A percentile compares a stretch with the other conserved stretches of the same genome.
Evolutionary conservation across 768 basidiomycete species (phyloP).

Genomic region (Tulasnella sp.): DNA sequence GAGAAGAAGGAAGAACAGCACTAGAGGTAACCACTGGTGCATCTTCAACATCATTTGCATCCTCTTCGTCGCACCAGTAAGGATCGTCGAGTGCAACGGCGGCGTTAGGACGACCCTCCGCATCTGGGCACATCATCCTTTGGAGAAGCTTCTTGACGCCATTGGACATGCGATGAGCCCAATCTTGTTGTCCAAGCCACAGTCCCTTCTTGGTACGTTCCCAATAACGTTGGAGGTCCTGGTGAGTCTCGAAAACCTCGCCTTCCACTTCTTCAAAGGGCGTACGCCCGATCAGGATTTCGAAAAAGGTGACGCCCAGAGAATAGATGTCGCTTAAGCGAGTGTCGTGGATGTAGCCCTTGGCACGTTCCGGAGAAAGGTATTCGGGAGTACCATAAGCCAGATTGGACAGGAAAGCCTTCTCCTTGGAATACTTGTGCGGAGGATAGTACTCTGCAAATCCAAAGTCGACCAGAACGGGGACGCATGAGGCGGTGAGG

Average conservation of each 20-base stretch:
- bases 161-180: slow-evolving; percentile 48
- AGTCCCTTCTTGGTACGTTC: slow-evolving; percentile 60
- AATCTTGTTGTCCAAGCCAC: slow-evolving; percentile 60
- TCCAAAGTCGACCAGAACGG: slow-evolving; percentile 91
- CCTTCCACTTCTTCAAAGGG: slow-evolving; percentile 78
- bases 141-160: slow-evolving; percentile 49
- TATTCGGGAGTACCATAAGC: slow-evolving; percentile 95
- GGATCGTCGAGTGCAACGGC: slow-evolving; percentile 49
- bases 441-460: slow-evolving; percentile 75
- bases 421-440: slow-evolving; percentile 3
- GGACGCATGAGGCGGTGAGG: slow-evolving; percentile 59
- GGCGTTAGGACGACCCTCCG: slow-evolving; percentile 65
- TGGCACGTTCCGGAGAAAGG: slow-evolving; percentile 82
- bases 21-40: too few species aligned
- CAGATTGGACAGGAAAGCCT: slow-evolving; percentile 61
- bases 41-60: too few species aligned
- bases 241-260: slow-evolving; percentile 64
- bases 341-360: slow-evolving; percentile 82
- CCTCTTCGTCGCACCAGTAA: slow-evolving; percentile 49
- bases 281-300: slow-evolving; percentile 83
- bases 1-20: too few species aligned
- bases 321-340: slow-evolving; percentile 82
- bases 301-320: slow-evolving; percentile 85
- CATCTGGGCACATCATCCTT: slow-evolving; percentile 72
- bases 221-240: slow-evolving; percentile 80